Percentiles rank a stretch among this genome's conserved stretches.
Evolutionary conservation across 148 eudicot species (phyloP).

Genomic region (Silene conica): DNA sequence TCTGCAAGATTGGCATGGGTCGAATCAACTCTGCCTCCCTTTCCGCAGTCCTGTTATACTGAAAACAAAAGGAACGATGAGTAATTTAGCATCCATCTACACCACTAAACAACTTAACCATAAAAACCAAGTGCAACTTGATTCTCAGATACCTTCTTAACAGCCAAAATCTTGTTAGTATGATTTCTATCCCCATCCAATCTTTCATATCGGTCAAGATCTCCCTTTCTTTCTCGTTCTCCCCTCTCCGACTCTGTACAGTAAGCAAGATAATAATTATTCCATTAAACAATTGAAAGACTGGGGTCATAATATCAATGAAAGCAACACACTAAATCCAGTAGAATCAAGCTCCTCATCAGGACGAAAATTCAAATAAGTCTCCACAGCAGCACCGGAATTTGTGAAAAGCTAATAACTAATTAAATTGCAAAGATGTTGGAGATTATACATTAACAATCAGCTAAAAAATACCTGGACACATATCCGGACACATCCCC

Average conservation of each 20-base stretch:
- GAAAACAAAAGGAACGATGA: constrained; percentile 26
- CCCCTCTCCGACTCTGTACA: constrained; percentile 80
- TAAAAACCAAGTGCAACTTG: not conserved
- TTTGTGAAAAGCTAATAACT: not conserved
- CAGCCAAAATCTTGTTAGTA: constrained; percentile 62
- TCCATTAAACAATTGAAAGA: not conserved
- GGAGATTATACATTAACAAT: not conserved
- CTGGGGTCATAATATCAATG: not conserved
- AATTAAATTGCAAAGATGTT: not conserved
- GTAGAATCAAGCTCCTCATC: not conserved
- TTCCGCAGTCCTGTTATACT: constrained; percentile 98
- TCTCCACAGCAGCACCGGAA: not conserved
- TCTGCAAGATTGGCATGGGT: constrained; percentile 79
- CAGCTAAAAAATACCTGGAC: constrained; percentile 61
- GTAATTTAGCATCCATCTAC: constrained; percentile 13
- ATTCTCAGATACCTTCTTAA: constrained; percentile 65
- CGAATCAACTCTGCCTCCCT: constrained; percentile 87
- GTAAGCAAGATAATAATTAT: constrained; percentile 10
- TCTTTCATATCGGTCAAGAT: constrained; percentile 93
- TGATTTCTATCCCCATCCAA: constrained; percentile 92
- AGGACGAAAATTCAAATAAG: not conserved
- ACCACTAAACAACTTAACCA: not conserved
- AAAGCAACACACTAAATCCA: not conserved
- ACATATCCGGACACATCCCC: constrained; percentile 95
- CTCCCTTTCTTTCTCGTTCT: constrained; percentile 96